These are phyloP conservation scores for California macrophylla DNA, from an alignment of 441 rosid genomes.

Conservation along the genomic window DNA sequence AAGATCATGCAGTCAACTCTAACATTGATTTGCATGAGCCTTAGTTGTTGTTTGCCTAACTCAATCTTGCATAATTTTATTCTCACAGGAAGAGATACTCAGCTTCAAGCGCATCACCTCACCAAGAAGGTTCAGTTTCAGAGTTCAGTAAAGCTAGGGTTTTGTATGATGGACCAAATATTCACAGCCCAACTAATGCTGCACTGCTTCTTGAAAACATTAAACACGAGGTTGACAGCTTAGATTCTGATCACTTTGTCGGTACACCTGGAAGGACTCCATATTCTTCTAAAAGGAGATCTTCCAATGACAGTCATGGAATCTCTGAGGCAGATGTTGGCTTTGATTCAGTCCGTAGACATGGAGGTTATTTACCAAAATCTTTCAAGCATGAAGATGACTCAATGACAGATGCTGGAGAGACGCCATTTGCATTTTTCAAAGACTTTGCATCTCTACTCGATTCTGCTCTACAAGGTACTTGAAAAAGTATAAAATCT, in stretches of 20 bases:
- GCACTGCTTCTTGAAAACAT: slow-evolving; percentile 89
- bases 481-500: slow-evolving; percentile 6
- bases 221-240: slow-evolving; percentile 68
- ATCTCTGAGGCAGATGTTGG: slow-evolving; percentile 32
- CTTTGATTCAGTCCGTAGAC: slow-evolving; percentile 33
- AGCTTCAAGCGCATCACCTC: slow-evolving; percentile 41
- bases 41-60: background rate
- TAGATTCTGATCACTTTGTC: slow-evolving; percentile 42
- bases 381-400: slow-evolving; percentile 86
- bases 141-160: slow-evolving; percentile 57
- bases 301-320: slow-evolving; percentile 32
- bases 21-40: background rate
- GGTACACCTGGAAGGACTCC: slow-evolving; percentile 32
- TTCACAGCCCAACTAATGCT: slow-evolving; percentile 87
- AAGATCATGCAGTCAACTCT: background rate
- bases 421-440: slow-evolving; percentile 45
- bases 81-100: slow-evolving; percentile 68
- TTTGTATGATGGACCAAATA: slow-evolving; percentile 62
- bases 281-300: slow-evolving; percentile 45
- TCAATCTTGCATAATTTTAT: background rate
- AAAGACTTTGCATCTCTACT: slow-evolving; percentile 62
- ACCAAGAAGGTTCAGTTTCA: slow-evolving; percentile 35
- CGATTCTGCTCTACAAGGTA: slow-evolving; percentile 90
- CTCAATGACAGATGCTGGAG: slow-evolving; percentile 51
- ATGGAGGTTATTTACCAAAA: slow-evolving; percentile 60